A percentile compares a stretch with the other conserved stretches of the same genome.
phyloP scores from a whole-genome alignment of 1,284 basidiomycete species.

The Marasmius tenuissimus region DNA sequence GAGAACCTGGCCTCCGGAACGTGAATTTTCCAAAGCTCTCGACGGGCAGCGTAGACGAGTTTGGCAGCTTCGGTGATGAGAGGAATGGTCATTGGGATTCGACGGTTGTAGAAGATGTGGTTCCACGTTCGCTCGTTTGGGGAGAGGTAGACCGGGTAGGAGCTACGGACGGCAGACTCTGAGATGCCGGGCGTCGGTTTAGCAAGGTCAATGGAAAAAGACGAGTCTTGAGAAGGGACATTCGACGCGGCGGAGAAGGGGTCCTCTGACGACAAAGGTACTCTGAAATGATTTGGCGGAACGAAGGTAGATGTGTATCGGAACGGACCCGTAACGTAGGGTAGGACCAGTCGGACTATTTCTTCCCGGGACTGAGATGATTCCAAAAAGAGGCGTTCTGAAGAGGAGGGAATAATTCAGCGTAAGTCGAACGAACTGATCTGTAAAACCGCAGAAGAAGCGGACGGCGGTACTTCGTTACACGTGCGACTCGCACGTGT shows the following conservation, averaged over 20 bases:
- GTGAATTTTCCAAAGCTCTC: conserved; percentile 46
- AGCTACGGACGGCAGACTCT: conserved; percentile 51
- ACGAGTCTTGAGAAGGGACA: too few species aligned
- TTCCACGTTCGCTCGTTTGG: conserved; percentile 21
- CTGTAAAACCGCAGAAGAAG: not conserved
- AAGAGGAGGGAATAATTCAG: not conserved
- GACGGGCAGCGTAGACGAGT: conserved; percentile 59
- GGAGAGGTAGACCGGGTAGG: conserved; percentile 55
- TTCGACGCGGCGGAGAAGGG: too few species aligned
- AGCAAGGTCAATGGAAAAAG: conserved; percentile 12
- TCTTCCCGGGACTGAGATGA: conserved; percentile 36
- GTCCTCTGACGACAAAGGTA: conserved; percentile 39
- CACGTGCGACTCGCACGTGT: too few species aligned
- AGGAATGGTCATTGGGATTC: conserved; percentile 42
- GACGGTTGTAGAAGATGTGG: conserved; percentile 41
- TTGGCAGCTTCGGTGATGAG: conserved; percentile 58
- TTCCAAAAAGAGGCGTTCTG: conserved; percentile 51
- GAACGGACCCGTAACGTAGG: conserved; percentile 54
- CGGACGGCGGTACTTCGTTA: not conserved
- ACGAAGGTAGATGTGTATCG: conserved; percentile 58
- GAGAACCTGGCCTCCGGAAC: conserved; percentile 40
- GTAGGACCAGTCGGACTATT: conserved; percentile 52
- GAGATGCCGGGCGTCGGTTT: conserved; percentile 30
- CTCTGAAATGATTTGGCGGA: conserved; percentile 57
- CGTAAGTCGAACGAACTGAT: not conserved